These are phyloP conservation scores for Solanum virginianum DNA, from an alignment of 257 asterid genomes.

Conservation along the genomic window DNA sequence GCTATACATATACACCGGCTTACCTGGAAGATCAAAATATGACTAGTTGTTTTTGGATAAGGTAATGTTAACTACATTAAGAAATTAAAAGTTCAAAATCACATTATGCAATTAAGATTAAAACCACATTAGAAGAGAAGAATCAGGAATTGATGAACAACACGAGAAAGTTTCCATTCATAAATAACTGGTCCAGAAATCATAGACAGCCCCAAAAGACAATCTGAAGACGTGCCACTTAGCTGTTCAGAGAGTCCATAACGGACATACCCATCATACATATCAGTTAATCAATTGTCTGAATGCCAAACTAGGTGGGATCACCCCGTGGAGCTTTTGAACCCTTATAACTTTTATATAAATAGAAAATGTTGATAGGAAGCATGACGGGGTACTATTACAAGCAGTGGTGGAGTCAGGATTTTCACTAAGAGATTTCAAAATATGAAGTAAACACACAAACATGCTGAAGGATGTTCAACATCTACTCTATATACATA, in stretches of 20 bases:
- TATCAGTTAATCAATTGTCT: neutral
- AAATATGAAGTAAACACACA: too few species aligned
- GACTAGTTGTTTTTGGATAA: neutral
- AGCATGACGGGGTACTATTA: neutral
- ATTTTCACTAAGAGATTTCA: too few species aligned
- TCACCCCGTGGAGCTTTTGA: neutral
- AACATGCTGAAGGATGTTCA: too few species aligned
- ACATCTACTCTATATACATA: too few species aligned
- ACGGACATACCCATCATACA: neutral
- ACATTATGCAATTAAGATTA: neutral
- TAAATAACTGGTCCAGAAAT: neutral
- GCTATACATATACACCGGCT: constrained; percentile 95
- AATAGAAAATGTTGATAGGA: neutral
- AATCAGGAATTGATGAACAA: neutral
- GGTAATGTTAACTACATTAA: constrained; percentile 1
- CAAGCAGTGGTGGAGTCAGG: too few species aligned
- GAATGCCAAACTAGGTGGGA: neutral
- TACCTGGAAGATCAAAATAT: constrained; percentile 44
- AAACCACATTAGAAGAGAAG: neutral
- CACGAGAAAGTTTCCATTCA: neutral
- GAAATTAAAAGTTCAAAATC: neutral
- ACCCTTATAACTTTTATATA: neutral
- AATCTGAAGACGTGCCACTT: neutral
- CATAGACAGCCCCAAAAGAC: neutral
- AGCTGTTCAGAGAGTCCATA: neutral